A percentile compares a stretch with the other conserved stretches of the same genome.
These are phyloP conservation scores for Komagataella pseudopastoris DNA, from an alignment of 805 yeast genomes.

Conservation along the genomic window DNA sequence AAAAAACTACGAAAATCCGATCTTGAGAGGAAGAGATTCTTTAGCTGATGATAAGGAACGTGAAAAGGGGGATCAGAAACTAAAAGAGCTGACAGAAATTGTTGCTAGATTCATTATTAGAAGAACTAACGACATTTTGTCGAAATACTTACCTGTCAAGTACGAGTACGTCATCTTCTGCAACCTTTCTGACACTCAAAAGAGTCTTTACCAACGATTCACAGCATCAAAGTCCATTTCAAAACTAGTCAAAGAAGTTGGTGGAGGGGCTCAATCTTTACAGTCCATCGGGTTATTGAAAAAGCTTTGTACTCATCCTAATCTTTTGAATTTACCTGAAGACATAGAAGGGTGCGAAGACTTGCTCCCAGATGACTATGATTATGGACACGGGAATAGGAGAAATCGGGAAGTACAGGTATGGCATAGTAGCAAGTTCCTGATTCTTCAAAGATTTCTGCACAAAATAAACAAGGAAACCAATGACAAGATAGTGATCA, in stretches of 20 bases:
- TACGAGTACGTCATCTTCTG: slow-evolving; percentile 96
- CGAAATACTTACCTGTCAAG: slow-evolving; percentile 90
- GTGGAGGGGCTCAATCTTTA: slow-evolving; percentile 60
- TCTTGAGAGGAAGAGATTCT: slow-evolving; percentile 80
- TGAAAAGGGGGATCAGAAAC: slow-evolving; percentile 50
- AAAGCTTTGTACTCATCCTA: slow-evolving; percentile 92
- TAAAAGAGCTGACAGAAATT: slow-evolving; percentile 54
- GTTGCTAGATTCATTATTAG: slow-evolving; percentile 88
- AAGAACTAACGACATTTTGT: slow-evolving; percentile 86
- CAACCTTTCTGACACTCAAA: slow-evolving; percentile 67
- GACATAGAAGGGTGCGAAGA: slow-evolving; percentile 62
- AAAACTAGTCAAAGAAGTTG: slow-evolving; percentile 43
- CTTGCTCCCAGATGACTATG: slow-evolving; percentile 66
- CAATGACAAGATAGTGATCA: slow-evolving; percentile 87
- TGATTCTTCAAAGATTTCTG: slow-evolving; percentile 74
- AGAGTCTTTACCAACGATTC: slow-evolving; percentile 54
- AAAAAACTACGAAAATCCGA: slow-evolving; percentile 69
- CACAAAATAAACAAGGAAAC: slow-evolving; percentile 67
- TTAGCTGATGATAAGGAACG: slow-evolving; percentile 75
- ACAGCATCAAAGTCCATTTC: slow-evolving; percentile 69
- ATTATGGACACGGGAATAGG: slow-evolving; percentile 30
- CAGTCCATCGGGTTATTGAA: slow-evolving; percentile 83
- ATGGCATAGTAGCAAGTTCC: slow-evolving; percentile 77
- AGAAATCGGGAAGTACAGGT: slow-evolving; percentile 64
- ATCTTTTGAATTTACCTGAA: slow-evolving; percentile 57